Base-by-base conservation (phyloP, 352 stramenopile species). In the Phytophthora pluvialis region DNA sequence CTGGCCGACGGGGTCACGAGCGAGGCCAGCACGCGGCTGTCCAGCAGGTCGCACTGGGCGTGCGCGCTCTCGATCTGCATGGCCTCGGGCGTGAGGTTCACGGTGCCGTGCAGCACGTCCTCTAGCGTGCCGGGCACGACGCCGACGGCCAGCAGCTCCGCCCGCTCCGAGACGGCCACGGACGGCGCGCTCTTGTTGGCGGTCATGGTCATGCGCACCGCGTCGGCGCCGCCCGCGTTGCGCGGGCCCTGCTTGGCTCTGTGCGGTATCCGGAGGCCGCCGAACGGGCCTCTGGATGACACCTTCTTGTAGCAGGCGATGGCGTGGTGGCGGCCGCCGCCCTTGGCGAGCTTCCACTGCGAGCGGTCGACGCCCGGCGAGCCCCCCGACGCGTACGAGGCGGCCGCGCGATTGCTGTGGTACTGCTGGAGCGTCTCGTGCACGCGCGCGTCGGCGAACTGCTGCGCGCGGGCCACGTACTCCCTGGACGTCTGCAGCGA, bases 31-130 rank as follows among this genome's bases (percentile, higher is more conserved):
- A 91, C 68, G 45, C 79, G 79, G 18, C 67, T 77, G 72, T 88
- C 79, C 31, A 84, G 65, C 44, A 88, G 68, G 56, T 86, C 79
- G 45, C 74, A 40, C 35, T 80, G 69, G 13, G 73, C 71, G 38
- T 80, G 60, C 13, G 69, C 70, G 59, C 73, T 83, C 70, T 86
- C 74, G 33, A 88, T 78, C 57, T 81, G 77, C 79, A 88, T 88
- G 50, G 79, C 67, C 54, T 86, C 79, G 35, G 77, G 72, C 43
- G 79, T 84, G 58, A 84, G 66, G 62, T 85, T 88, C 13, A 88
- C 72, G 7, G 74, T 66, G 42, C 79, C 79, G 44, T 88, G 73
- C 13, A 88, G 70, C 26, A 86, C 63, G 52, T 88, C 79, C 38
- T 86, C 79, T 0, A 88, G 56, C 0, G 60, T 57, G 26, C 77